Evolutionary conservation across 225 moss, liverwort and hornwort genomes (phyloP).

Genomic region (Marchantia paleacea): DNA sequence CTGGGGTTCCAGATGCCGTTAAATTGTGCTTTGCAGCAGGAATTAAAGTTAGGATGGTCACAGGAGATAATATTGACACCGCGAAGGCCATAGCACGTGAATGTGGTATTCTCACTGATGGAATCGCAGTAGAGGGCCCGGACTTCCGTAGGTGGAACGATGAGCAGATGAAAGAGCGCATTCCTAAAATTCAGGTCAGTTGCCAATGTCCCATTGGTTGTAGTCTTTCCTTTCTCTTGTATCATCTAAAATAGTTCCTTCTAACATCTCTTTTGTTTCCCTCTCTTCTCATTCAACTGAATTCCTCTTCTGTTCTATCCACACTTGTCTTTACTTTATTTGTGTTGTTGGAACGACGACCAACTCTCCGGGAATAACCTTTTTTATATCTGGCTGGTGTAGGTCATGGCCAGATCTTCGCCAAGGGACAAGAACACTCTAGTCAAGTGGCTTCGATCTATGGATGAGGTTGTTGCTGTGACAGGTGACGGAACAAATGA

Average conservation of each 20-base stretch:
- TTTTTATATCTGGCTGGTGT: slow-evolving; percentile 7
- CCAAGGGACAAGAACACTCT: slow-evolving; percentile 76
- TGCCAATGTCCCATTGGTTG: no score
- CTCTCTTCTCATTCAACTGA: no score
- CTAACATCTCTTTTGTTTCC: no score
- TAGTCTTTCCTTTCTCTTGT: no score
- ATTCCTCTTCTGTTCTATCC: no score
- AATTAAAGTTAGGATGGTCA: slow-evolving; percentile 95
- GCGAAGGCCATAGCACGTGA: slow-evolving; percentile 90
- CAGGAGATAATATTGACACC: slow-evolving; percentile 81
- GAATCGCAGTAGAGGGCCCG: slow-evolving; percentile 72
- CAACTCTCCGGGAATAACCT: not conserved
- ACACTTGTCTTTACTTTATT: no score
- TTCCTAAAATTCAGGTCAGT: slow-evolving; percentile 70
- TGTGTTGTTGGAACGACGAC: no score
- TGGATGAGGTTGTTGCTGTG: slow-evolving; percentile 89
- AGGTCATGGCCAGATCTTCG: slow-evolving; percentile 98
- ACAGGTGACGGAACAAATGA: slow-evolving; percentile 98
- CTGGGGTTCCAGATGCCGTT: slow-evolving; percentile 82
- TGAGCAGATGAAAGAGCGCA: slow-evolving; percentile 47
- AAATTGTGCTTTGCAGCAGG: slow-evolving; percentile 62
- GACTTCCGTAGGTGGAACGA: slow-evolving; percentile 54
- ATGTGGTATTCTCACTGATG: slow-evolving; percentile 90
- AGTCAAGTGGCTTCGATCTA: slow-evolving; percentile 56
- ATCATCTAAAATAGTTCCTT: no score